A percentile compares a stretch with the other conserved stretches of the same genome.
Conservation (phyloP, 1,284 basidiomycete species). For the Farysia itapuensis region DNA sequence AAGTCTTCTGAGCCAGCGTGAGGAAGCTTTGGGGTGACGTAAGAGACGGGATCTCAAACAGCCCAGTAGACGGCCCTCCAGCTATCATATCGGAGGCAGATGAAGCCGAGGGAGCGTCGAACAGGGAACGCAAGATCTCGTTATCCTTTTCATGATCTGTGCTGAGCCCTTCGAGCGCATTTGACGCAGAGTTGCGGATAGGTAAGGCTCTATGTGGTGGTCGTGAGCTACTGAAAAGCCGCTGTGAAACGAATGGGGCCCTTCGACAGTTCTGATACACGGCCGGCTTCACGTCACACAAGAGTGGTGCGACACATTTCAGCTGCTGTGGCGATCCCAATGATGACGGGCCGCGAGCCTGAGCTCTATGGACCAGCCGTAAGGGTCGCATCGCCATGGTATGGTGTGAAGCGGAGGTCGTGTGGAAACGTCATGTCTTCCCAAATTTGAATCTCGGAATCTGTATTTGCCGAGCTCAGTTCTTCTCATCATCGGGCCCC, state of each 20-base stretch:
- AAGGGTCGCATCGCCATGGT: no score
- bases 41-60: conserved; percentile 50
- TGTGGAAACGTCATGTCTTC: no score
- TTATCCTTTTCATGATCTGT: conserved; percentile 39
- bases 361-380: no score
- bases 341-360: no score
- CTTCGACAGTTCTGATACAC: no score
- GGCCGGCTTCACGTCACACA: no score
- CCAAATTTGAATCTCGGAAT: no score
- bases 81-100: conserved; percentile 13
- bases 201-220: background rate
- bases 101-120: conserved; percentile 37
- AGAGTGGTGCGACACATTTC: no score
- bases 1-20: conserved; percentile 45
- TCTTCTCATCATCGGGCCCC: no score
- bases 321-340: no score
- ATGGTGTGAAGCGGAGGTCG: no score
- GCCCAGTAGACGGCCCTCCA: conserved; percentile 28
- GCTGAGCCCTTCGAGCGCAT: background rate
- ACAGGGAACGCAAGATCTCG: conserved; percentile 28
- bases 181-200: background rate
- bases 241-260: background rate
- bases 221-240: background rate
- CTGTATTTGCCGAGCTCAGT: no score
- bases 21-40: conserved; percentile 42